These are phyloP conservation scores for Phanerodontia chrysosporium DNA, from an alignment of 768 basidiomycete species.

Conservation along the genomic window DNA sequence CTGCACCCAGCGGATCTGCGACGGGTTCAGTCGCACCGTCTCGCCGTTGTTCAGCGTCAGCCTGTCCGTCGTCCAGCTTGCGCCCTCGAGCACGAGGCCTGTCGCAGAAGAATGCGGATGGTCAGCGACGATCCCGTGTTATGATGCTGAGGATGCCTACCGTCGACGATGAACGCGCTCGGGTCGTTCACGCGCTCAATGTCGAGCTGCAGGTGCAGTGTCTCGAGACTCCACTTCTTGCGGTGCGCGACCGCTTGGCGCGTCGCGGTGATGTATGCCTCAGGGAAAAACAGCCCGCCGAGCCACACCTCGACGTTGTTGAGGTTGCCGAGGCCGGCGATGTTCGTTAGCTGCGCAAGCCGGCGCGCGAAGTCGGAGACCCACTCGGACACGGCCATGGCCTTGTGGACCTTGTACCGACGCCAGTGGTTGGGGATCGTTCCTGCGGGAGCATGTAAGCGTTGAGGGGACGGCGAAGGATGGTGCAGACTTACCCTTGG, in stretches of 20 bases:
- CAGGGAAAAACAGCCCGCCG: conserved; percentile 93
- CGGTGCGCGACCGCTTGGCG: conserved; percentile 93
- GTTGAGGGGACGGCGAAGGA: background rate
- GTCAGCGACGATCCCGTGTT: background rate
- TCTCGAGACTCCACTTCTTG: conserved; percentile 91
- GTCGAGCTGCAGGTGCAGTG: conserved; percentile 73
- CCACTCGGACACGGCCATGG: conserved; percentile 82
- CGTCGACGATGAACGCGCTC: conserved; percentile 81
- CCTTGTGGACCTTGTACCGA: conserved; percentile 81
- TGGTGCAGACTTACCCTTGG: conserved; percentile 59
- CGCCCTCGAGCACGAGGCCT: conserved; percentile 89
- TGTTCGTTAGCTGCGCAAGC: conserved; percentile 74
- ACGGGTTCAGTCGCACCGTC: conserved; percentile 70
- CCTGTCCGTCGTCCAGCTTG: conserved; percentile 63
- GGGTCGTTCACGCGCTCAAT: conserved; percentile 78
- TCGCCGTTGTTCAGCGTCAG: conserved; percentile 85
- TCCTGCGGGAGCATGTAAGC: conserved; percentile 39
- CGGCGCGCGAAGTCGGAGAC: conserved; percentile 78
- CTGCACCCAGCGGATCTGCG: conserved; percentile 87
- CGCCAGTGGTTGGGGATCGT: conserved; percentile 88
- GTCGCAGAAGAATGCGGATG: background rate
- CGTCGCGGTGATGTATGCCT: conserved; percentile 94
- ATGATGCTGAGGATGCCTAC: conserved; percentile 42
- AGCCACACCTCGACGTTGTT: conserved; percentile 83
- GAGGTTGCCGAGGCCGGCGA: conserved; percentile 60